A percentile compares a stretch with the other conserved stretches of the same genome.
phyloP scores from a whole-genome alignment of 768 basidiomycete genomes.

The Guyanaporus albipodus region DNA sequence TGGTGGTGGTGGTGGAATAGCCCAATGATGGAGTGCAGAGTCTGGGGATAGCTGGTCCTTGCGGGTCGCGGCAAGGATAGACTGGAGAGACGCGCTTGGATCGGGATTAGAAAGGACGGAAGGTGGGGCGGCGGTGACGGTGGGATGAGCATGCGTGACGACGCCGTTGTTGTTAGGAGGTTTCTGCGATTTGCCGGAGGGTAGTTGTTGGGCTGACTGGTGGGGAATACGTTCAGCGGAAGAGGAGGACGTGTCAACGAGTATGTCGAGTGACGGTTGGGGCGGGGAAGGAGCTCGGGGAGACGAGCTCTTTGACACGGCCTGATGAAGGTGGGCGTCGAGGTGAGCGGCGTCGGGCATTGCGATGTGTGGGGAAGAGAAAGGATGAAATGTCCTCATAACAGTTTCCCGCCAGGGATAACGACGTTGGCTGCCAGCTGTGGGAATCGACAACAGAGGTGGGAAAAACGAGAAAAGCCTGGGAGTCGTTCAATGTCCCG shows the following conservation, averaged over 20 bases:
- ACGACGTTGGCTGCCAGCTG: constrained; percentile 38
- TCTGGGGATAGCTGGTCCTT: constrained; percentile 32
- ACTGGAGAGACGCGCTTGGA: constrained; percentile 38
- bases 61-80: constrained; percentile 33
- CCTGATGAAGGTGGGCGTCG: constrained; percentile 30
- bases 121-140: constrained; percentile 29
- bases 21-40: constrained; percentile 38
- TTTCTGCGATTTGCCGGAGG: constrained; percentile 22
- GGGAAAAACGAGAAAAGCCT: constrained; percentile 41
- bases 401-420: constrained; percentile 40
- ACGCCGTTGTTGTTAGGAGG: constrained; percentile 25
- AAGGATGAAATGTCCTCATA: constrained; percentile 43
- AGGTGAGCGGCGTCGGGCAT: constrained; percentile 39
- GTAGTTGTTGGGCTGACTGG: constrained; percentile 33
- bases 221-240: constrained; percentile 29
- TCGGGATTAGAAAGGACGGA: constrained; percentile 36
- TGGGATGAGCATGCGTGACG: constrained; percentile 27
- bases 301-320: constrained; percentile 39
- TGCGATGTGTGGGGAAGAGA: constrained; percentile 39
- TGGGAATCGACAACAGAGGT: constrained; percentile 44
- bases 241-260: constrained; percentile 31
- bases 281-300: constrained; percentile 44
- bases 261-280: constrained; percentile 39
- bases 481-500: constrained; percentile 23
- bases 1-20: constrained; percentile 25